Evolutionary conservation across 176 grass and related monocot genomes (phyloP), one percentile per base, ranked within the genome.

Genomic region (Aegilops longissima): DNA sequence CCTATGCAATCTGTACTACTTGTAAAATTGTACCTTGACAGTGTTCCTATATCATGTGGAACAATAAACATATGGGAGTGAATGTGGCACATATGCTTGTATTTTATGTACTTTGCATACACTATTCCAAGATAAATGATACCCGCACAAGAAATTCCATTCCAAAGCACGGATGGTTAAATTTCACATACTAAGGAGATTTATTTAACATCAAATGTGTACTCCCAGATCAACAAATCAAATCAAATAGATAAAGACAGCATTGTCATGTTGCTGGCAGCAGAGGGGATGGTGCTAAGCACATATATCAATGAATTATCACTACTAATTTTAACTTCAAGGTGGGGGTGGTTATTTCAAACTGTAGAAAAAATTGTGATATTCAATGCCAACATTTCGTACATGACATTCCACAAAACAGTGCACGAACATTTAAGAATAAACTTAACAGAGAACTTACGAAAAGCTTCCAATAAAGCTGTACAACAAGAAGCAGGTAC

Each of bases 401-500:
- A 73, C 56, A 73, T 56, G 39, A 73, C 35, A 84, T 68, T 47
- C 9, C 36, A 88, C 14, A 8, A 83, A 88, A 80, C 44, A 35
- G 72, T 30, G 44, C 21, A 62, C 61, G 75, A 58, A 47, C 6
- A 79, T 59, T 42, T 25, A 66, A 38, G 65, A 14, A 67, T 83
- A 81, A 83, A 75, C 17, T 63, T 29, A 76, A 38, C 24, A 64
- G 5, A 76, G 73, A 40, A 91, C 91, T 91, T 99, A 99, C 97
- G 91, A 73, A 92, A 99, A 76, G 97, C 91, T 95, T 99, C 97
- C 77, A 97, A 70, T 76, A 99, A 93, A 75, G 90, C 94, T 83
- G 92, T 95, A 71, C 97, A 99, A 49, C 97, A 99, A 40, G 94
- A 97, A 79, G 94, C 94, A 75, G 97, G 97, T 39, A 99, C 97